Evolutionary conservation across 169 alveolate genomes (phyloP).

Genomic region (Plasmodium sp.): DNA sequence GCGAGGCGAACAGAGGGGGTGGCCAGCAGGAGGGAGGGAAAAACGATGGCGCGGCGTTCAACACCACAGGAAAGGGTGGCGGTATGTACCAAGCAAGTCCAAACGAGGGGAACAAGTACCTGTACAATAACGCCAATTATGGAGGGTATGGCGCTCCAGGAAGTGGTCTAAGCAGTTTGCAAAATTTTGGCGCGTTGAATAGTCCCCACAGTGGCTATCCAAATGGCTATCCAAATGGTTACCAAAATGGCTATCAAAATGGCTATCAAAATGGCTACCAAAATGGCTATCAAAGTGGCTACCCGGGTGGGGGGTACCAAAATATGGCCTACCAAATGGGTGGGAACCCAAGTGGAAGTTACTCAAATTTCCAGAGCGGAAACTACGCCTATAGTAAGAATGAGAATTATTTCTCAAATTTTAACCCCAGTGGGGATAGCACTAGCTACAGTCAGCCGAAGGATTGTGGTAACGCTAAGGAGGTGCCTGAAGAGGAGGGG

Average conservation of each 20-base stretch:
- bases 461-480: neutral
- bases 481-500: neutral
- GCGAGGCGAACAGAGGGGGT: conserved; percentile 16
- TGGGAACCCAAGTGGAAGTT: neutral
- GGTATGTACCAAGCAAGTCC: conserved; percentile 1
- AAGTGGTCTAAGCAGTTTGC: neutral
- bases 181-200: neutral
- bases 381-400: conserved; percentile 12
- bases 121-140: conserved; percentile 6
- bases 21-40: neutral
- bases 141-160: neutral
- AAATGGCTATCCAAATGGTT: neutral
- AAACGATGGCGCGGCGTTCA: neutral
- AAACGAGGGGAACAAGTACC: conserved; percentile 9
- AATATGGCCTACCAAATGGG: neutral
- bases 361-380: neutral
- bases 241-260: neutral
- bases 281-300: neutral
- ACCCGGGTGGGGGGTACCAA: too few relatives aligned
- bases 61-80: neutral
- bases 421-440: neutral
- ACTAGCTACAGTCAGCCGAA: neutral
- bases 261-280: neutral
- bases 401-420: conserved; percentile 33
- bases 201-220: neutral